Evolutionary conservation across 2,329 filamentous ascomycete species (phyloP), one percentile per base, ranked within the genome.

Genomic region (Xylaria sp.): DNA sequence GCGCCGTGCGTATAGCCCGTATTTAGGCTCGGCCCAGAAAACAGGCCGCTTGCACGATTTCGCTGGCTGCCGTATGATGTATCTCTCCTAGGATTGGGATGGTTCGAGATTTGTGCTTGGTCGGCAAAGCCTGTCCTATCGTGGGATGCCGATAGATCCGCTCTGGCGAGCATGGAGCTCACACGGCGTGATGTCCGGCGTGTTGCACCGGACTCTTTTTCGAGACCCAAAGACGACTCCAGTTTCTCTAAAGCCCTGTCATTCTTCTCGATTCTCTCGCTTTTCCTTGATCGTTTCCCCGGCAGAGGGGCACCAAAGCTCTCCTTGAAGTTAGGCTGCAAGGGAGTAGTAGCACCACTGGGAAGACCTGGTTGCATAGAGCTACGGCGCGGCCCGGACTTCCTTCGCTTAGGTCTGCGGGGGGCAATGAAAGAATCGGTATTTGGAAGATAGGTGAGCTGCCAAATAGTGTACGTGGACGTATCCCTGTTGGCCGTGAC

Each of bases 111-210:
- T 2, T 79, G 84, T 72, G 78, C 81, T 78, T 86, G 88, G 58
- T 97, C 94, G 34, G 90, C 87, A 77, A 97, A 97, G n/a, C 90
- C 87, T 0, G 90, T 86, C 75, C 92, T 88, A 74, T 97, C 94
- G 73, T 95, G 92, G 18, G 91, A 96, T 10, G 93, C 91, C 0
- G 93, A 95, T 23, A 98, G 84, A 78, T 98, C 95, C 39, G 93
- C 92, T 75, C 95, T 88, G 18, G 94, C 94, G 63, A 98, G 85
- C 81, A 97, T 88, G 18, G 95, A 98, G 82, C 96, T 99, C 32
- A 98, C 92, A 60, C 96, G 89, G 52, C 96, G 89, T 20, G 89
- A 91, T 70, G 88, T 89, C 68, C 89, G 84, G 61, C 89, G 82
- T 0, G 85, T 86, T 13, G 84, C 84, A 18, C 85, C 84, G n/a